phyloP scores from a whole-genome alignment of 1,139 yeast genomes.

The Yamadazyma taylorii region DNA sequence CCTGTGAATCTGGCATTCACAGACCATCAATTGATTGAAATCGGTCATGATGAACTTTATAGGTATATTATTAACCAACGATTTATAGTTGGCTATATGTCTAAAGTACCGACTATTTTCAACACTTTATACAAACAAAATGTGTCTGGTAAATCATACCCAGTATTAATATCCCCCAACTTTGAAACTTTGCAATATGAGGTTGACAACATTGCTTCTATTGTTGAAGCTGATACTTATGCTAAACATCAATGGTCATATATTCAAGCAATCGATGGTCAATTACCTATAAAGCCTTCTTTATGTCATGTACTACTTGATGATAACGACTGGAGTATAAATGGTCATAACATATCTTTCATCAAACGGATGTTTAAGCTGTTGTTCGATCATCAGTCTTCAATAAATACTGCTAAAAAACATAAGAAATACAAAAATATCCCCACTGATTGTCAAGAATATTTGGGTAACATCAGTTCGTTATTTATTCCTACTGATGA shows the following conservation, averaged over 20 bases:
- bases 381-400: conserved; percentile 21
- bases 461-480: conserved; percentile 29
- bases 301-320: conserved; percentile 41
- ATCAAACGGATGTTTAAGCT: conserved; percentile 32
- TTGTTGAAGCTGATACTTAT: conserved; percentile 62
- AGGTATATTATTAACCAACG: conserved; percentile 39
- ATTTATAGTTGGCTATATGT: conserved; percentile 36
- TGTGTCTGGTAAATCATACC: conserved; percentile 17
- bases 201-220: conserved; percentile 50
- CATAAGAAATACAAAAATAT: conserved; percentile 16
- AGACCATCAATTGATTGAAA: conserved; percentile 8
- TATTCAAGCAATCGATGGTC: conserved; percentile 67
- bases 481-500: conserved; percentile 38
- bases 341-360: conserved; percentile 26
- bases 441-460: conserved; percentile 30
- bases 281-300: conserved; percentile 45
- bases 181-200: conserved; percentile 30
- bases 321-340: conserved; percentile 10
- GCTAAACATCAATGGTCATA: conserved; percentile 73
- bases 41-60: conserved; percentile 24
- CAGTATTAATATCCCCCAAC: conserved; percentile 31
- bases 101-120: conserved; percentile 26
- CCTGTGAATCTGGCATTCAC: conserved; percentile 84
- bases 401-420: conserved; percentile 8
- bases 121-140: conserved; percentile 28